Percentiles rank a stretch among this genome's conserved stretches.
Evolutionary conservation across 345 rosid species (phyloP).

Genomic region (Salix brachista): DNA sequence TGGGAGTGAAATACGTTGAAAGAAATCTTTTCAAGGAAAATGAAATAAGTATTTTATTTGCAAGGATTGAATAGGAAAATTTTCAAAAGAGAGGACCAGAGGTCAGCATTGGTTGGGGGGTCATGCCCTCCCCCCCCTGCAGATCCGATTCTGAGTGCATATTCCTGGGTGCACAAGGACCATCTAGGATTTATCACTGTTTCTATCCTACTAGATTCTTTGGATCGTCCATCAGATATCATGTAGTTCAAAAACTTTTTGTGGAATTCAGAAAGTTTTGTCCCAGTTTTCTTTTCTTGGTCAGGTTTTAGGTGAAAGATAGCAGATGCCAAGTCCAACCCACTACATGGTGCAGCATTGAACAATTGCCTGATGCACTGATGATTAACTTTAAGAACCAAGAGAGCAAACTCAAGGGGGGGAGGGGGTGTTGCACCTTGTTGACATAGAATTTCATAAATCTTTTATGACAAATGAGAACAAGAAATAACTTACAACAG

Average conservation of each 20-base stretch:
- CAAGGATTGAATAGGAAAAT: too few species aligned
- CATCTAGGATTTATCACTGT: background rate
- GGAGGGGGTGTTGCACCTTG: background rate
- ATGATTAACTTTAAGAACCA: background rate
- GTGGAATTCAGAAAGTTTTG: background rate
- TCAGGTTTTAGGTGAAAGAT: background rate
- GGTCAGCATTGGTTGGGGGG: background rate
- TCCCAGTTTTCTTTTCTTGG: background rate
- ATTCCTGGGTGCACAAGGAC: background rate
- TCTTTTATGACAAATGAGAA: slow-evolving; percentile 4
- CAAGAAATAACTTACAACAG: slow-evolving; percentile 58
- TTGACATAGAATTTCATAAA: background rate
- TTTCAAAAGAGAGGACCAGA: background rate
- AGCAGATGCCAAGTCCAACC: background rate
- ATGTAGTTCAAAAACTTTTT: background rate
- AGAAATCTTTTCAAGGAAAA: background rate
- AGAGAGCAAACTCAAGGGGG: background rate
- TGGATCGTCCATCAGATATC: background rate
- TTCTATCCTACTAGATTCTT: background rate
- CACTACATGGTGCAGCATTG: background rate
- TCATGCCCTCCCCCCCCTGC: too few species aligned
- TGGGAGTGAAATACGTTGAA: background rate
- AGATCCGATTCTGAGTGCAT: too few species aligned
- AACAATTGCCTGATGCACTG: background rate
- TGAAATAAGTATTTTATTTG: too few species aligned